phyloP scores from a whole-genome alignment of 2,329 filamentous ascomycete genomes.

The Pseudohalonectria lignicola region DNA sequence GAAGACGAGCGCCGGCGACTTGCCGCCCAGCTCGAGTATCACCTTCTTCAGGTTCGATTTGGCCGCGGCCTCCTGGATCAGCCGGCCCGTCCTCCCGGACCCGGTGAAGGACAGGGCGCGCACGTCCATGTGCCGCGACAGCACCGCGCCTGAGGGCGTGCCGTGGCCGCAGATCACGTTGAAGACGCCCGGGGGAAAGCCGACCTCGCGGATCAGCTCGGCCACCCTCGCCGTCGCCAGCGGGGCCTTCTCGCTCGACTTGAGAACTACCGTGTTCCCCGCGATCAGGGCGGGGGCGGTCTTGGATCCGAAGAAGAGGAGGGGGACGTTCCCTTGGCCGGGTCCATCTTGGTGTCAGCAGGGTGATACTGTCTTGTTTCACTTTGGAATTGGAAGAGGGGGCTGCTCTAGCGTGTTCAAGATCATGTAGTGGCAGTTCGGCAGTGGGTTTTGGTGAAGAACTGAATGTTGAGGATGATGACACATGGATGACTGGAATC shows the following conservation, averaged over 20 bases:
- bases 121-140: conserved; percentile 20
- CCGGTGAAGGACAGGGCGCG: conserved; percentile 55
- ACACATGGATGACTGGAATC: no score
- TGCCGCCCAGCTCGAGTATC: conserved; percentile 48
- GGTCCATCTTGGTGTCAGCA: no score
- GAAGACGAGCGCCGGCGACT: conserved; percentile 48
- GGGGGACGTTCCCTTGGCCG: conserved; percentile 46
- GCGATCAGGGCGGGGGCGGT: conserved; percentile 50
- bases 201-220: conserved; percentile 52
- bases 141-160: conserved; percentile 8
- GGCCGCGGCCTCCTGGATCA: conserved; percentile 50
- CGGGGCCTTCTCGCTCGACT: conserved; percentile 47
- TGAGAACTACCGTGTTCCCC: conserved; percentile 45
- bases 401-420: no score
- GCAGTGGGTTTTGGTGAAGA: no score
- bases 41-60: conserved; percentile 50
- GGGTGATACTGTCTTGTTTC: no score
- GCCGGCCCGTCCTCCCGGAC: conserved; percentile 44
- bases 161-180: conserved; percentile 59
- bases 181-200: conserved; percentile 58
- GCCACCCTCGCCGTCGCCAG: conserved; percentile 45
- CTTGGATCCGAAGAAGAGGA: conserved; percentile 58
- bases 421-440: no score
- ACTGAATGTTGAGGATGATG: no score
- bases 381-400: no score